Evolutionary conservation across 805 yeast genomes (phyloP).

Genomic region (Candida yuanshanica): DNA sequence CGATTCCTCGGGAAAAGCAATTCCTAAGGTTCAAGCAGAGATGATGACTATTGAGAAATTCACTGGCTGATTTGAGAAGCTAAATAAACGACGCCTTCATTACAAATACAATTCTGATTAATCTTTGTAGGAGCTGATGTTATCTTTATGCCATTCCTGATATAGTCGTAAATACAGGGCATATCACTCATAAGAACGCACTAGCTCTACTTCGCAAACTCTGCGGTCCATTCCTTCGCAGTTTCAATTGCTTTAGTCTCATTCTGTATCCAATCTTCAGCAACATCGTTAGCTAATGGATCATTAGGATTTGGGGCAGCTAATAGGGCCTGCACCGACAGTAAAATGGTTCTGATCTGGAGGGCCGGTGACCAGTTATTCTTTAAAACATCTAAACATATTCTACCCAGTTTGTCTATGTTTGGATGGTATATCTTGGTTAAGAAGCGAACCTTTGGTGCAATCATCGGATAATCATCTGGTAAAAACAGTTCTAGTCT

Average conservation of each 20-base stretch:
- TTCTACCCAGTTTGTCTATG: slow-evolving; percentile 90
- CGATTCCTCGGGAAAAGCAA: slow-evolving; percentile 11
- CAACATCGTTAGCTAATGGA: slow-evolving; percentile 96
- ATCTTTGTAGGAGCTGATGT: too few relatives aligned
- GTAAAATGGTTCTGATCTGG: slow-evolving; percentile 86
- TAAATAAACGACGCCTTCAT: not conserved
- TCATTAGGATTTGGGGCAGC: slow-evolving; percentile 98
- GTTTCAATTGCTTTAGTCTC: slow-evolving; percentile 74
- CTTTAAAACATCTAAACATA: slow-evolving; percentile 91
- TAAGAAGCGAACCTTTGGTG: slow-evolving; percentile 91
- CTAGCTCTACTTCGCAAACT: slow-evolving; percentile 24
- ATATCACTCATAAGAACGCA: not conserved
- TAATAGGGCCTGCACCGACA: slow-evolving; percentile 87
- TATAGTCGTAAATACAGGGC: not conserved
- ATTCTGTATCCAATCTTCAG: slow-evolving; percentile 90
- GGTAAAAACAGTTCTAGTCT: slow-evolving; percentile 84
- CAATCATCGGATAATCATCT: slow-evolving; percentile 97
- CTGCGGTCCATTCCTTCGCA: slow-evolving; percentile 49
- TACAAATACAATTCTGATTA: too few relatives aligned
- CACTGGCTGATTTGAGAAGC: not conserved
- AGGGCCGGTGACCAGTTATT: slow-evolving; percentile 97
- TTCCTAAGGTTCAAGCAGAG: slow-evolving; percentile 1
- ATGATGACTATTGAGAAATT: not conserved
- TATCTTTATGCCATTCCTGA: too few relatives aligned
- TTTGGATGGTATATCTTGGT: slow-evolving; percentile 96